phyloP scores from a whole-genome alignment of 73 alveolate genomes.

The Uronychia setigera region DNA sequence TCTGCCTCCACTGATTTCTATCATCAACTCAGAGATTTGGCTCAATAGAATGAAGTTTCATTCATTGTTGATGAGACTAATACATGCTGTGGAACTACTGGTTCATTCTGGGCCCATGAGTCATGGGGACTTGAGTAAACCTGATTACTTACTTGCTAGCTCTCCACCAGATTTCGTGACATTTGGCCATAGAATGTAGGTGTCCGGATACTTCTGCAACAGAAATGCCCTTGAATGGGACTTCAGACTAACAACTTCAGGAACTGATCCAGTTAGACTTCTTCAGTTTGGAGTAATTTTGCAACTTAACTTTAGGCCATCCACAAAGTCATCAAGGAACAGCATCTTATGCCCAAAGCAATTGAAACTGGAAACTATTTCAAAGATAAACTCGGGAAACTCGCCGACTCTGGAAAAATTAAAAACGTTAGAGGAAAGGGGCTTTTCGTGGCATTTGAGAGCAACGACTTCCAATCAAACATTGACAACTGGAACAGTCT shows the following conservation, averaged over 20 bases:
- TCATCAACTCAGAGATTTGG: slow-evolving; percentile 8
- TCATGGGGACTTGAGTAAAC: slow-evolving; percentile 36
- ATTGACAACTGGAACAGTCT: neutral
- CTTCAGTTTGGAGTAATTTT: slow-evolving; percentile 8
- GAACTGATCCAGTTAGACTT: slow-evolving; percentile 4
- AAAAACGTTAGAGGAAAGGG: slow-evolving; percentile 59
- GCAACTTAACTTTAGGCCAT: slow-evolving; percentile 4
- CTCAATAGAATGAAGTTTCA: slow-evolving; percentile 26
- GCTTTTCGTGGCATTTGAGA: slow-evolving; percentile 34
- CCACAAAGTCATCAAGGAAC: slow-evolving; percentile 21
- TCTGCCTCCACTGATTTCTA: slow-evolving; percentile 38
- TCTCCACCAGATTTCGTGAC: slow-evolving; percentile 32
- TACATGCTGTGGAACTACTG: slow-evolving; percentile 51
- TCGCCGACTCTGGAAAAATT: slow-evolving; percentile 8
- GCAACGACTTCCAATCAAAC: neutral
- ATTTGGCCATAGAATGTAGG: slow-evolving; percentile 11
- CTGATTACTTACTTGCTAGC: neutral
- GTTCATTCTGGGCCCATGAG: slow-evolving; percentile 56
- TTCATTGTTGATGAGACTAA: slow-evolving; percentile 53
- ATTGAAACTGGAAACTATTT: slow-evolving; percentile 24
- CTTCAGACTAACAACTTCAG: neutral
- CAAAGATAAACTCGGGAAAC: slow-evolving; percentile 9
- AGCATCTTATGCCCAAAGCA: slow-evolving; percentile 16
- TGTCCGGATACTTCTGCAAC: slow-evolving; percentile 26
- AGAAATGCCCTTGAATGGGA: neutral